Percentiles rank a stretch among this genome's conserved stretches.
Evolutionary conservation across 441 rosid genomes (phyloP).

Genomic region (Erodium trifolium): DNA sequence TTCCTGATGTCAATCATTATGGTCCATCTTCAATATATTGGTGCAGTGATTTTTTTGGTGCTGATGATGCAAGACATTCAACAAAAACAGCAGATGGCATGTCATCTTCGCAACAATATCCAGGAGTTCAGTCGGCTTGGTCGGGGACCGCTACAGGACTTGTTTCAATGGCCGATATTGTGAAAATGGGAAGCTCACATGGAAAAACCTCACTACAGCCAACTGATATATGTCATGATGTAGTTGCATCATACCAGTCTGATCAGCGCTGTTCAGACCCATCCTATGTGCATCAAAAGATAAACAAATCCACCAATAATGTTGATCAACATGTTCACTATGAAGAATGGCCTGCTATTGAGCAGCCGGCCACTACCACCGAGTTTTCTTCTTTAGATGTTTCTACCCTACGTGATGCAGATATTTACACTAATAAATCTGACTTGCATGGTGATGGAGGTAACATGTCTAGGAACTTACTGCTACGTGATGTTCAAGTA

Average conservation of each 20-base stretch:
- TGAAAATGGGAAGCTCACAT: constrained; percentile 27
- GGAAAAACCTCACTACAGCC: constrained; percentile 20
- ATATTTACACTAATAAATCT: constrained; percentile 15
- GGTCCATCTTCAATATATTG: constrained; percentile 15
- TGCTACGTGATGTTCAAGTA: constrained; percentile 20
- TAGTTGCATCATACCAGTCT: constrained; percentile 14
- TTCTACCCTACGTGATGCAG: constrained; percentile 14
- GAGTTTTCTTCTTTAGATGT: constrained; percentile 15
- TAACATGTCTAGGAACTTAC: constrained; percentile 18
- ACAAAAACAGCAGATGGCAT: constrained; percentile 22
- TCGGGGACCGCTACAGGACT: constrained; percentile 24
- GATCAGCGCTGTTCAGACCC: constrained; percentile 17
- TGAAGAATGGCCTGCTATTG: constrained; percentile 25
- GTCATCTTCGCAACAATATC: constrained; percentile 20
- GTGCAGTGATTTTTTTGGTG: constrained; percentile 29
- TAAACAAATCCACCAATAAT: constrained; percentile 12
- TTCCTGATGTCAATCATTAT: constrained; percentile 10
- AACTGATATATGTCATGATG: constrained; percentile 24
- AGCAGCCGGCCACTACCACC: constrained; percentile 19
- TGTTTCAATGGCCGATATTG: constrained; percentile 36
- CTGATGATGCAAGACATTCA: constrained; percentile 28
- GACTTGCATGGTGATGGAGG: constrained; percentile 16
- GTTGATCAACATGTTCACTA: constrained; percentile 21
- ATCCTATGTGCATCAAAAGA: constrained; percentile 14
- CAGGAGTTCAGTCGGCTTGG: constrained; percentile 25